phyloP scores from a whole-genome alignment of 2,329 filamentous ascomycete species.

The Venturia aucupariae region DNA sequence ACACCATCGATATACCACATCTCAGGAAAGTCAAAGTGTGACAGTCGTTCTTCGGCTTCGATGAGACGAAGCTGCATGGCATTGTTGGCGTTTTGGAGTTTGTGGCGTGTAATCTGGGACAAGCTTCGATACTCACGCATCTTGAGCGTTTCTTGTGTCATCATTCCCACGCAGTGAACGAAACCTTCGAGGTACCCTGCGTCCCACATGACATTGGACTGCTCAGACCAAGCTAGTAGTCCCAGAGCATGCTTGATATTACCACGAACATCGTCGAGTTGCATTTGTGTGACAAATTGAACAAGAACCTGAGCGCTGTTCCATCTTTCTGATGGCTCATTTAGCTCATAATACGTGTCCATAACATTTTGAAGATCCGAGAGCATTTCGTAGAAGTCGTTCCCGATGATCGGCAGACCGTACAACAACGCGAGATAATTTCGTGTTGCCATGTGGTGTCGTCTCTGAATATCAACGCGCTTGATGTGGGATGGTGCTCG shows the following conservation, averaged over 20 bases:
- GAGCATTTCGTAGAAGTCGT: constrained; percentile 54
- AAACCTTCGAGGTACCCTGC: constrained; percentile 61
- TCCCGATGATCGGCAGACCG: constrained; percentile 51
- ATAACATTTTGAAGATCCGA: constrained; percentile 53
- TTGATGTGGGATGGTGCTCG: constrained; percentile 44
- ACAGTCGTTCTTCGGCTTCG: constrained; percentile 52
- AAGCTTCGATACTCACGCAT: constrained; percentile 49
- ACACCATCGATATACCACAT: constrained; percentile 42
- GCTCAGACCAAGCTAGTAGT: constrained; percentile 57
- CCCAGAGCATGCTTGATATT: constrained; percentile 51
- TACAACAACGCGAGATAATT: constrained; percentile 61
- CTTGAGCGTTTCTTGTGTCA: constrained; percentile 34
- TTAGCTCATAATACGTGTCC: constrained; percentile 42
- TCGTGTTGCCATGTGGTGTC: constrained; percentile 56
- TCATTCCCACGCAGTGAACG: constrained; percentile 56
- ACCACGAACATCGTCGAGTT: constrained; percentile 55
- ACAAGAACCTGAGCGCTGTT: constrained; percentile 51
- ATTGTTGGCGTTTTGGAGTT: constrained; percentile 53
- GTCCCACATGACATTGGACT: constrained; percentile 52
- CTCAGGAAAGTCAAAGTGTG: constrained; percentile 50
- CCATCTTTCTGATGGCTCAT: constrained; percentile 28
- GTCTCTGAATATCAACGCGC: constrained; percentile 39
- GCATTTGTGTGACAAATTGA: constrained; percentile 49
- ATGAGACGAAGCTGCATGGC: constrained; percentile 55
- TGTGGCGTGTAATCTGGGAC: constrained; percentile 52